phyloP scores from a whole-genome alignment of 2,329 filamentous ascomycete species.

The Amylocarpus encephaloides region DNA sequence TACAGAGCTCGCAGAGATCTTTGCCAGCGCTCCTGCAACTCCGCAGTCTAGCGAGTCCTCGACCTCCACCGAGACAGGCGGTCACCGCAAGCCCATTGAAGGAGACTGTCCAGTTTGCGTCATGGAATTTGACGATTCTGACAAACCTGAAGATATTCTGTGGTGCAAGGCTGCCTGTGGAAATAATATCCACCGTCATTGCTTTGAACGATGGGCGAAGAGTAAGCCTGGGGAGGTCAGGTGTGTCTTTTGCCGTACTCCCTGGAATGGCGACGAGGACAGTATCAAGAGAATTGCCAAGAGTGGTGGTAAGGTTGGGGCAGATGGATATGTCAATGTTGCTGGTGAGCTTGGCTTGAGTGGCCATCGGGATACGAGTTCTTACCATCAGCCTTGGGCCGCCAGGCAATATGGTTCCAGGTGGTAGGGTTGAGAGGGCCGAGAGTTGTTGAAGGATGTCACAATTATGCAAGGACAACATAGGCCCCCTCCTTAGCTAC shows the following conservation, averaged over 20 bases:
- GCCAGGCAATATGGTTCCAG: constrained; percentile 5
- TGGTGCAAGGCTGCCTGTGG: constrained; percentile 57
- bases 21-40: constrained; percentile 45
- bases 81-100: constrained; percentile 51
- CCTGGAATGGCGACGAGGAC: constrained; percentile 44
- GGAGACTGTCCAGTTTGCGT: constrained; percentile 60
- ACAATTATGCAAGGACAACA: no score
- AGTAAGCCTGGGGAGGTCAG: constrained; percentile 44
- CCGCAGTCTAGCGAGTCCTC: constrained; percentile 35
- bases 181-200: constrained; percentile 50
- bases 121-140: constrained; percentile 42
- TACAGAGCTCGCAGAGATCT: constrained; percentile 50
- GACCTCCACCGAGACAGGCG: constrained; percentile 34
- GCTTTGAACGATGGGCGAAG: constrained; percentile 48
- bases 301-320: constrained; percentile 33
- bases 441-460: not conserved
- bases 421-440: not conserved
- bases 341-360: constrained; percentile 54
- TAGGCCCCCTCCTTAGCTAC: no score
- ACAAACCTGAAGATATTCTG: constrained; percentile 37
- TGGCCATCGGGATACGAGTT: constrained; percentile 39
- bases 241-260: constrained; percentile 55
- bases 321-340: constrained; percentile 57
- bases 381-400: constrained; percentile 25
- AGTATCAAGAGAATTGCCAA: constrained; percentile 40